A percentile compares a stretch with the other conserved stretches of the same genome.
These are phyloP conservation scores for Polyrhizophydium stewartii DNA, from an alignment of 371 early-diverging fungal species.

Conservation along the genomic window DNA sequence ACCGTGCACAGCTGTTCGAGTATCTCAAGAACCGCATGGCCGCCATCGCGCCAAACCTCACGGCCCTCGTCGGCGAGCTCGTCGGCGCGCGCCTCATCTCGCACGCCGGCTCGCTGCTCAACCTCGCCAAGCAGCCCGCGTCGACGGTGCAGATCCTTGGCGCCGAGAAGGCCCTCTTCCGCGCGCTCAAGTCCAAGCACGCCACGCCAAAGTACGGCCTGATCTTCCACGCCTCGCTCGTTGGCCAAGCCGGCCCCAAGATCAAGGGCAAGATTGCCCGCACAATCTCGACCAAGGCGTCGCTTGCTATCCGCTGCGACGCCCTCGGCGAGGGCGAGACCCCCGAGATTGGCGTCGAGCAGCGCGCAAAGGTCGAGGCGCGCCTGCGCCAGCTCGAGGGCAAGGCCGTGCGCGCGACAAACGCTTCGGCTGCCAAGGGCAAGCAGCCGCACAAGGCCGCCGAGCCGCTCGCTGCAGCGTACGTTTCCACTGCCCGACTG, in stretches of 20 bases:
- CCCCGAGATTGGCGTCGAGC: conserved; percentile 79
- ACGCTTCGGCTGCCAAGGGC: conserved; percentile 62
- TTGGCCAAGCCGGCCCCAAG: conserved; percentile 91
- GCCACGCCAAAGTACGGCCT: conserved; percentile 99
- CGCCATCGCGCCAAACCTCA: conserved; percentile 95
- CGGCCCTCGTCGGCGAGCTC: conserved; percentile 92
- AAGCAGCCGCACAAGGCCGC: conserved; percentile 46
- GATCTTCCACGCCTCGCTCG: conserved; percentile 92
- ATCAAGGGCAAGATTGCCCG: conserved; percentile 98
- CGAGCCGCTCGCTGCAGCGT: conserved; percentile 10
- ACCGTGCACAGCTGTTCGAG: conserved; percentile 81
- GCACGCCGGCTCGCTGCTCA: conserved; percentile 93
- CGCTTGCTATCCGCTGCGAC: conserved; percentile 92
- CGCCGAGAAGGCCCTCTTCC: conserved; percentile 98
- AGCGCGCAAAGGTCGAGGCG: conserved; percentile 80
- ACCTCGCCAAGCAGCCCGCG: conserved; percentile 94
- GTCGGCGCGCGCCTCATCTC: conserved; percentile 95
- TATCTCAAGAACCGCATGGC: conserved; percentile 94
- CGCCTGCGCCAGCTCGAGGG: conserved; percentile 89
- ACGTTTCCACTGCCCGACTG: conserved; percentile 30
- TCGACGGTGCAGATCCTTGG: conserved; percentile 98
- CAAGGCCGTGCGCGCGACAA: conserved; percentile 83
- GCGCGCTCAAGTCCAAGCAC: conserved; percentile 96
- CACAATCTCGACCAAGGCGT: conserved; percentile 92
- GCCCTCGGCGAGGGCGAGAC: conserved; percentile 74